A percentile compares a stretch with the other conserved stretches of the same genome.
phyloP scores from a whole-genome alignment of 164 flowering plant genomes.

The Protea cynaroides region DNA sequence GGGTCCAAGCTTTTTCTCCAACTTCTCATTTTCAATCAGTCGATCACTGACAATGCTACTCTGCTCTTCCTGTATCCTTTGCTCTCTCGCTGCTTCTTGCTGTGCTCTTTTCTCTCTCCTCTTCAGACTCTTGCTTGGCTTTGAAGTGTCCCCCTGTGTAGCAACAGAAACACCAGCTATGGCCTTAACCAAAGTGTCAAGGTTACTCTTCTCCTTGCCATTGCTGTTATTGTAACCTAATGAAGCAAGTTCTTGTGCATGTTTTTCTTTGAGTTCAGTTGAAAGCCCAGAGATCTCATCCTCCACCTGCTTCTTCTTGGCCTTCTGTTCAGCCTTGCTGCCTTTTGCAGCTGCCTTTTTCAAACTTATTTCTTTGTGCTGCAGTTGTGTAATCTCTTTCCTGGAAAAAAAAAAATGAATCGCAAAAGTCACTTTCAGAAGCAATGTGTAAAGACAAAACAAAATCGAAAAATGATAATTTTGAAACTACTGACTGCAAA shows the following conservation, averaged over 20 bases:
- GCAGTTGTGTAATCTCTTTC: slow-evolving; percentile 67
- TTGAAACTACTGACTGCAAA: no score
- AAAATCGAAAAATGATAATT: no score
- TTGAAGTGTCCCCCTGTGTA: slow-evolving; percentile 41
- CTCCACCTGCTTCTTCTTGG: slow-evolving; percentile 93
- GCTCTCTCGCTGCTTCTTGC: slow-evolving; percentile 86
- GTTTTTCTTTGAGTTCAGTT: slow-evolving; percentile 63
- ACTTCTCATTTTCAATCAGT: slow-evolving; percentile 51
- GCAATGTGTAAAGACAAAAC: no score
- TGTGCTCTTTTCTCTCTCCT: slow-evolving; percentile 83
- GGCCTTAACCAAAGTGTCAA: slow-evolving; percentile 70
- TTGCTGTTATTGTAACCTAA: slow-evolving; percentile 44
- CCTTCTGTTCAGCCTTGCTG: slow-evolving; percentile 96
- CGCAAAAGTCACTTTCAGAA: no score
- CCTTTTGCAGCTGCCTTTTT: slow-evolving; percentile 92
- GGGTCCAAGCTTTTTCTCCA: slow-evolving; percentile 60
- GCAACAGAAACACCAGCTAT: slow-evolving; percentile 76
- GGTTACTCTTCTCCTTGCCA: slow-evolving; percentile 30
- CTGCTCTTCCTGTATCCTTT: slow-evolving; percentile 83
- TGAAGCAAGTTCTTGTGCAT: slow-evolving; percentile 75
- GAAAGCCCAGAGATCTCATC: slow-evolving; percentile 75
- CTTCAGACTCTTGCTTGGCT: slow-evolving; percentile 68
- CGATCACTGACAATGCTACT: slow-evolving; percentile 67
- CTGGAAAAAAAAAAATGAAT: slow-evolving; percentile 26
- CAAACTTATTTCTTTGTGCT: slow-evolving; percentile 66